Evolutionary conservation across 441 rosid species (phyloP), one percentile per base, ranked within the genome.

Genomic region (Syzygium syzygioides): DNA sequence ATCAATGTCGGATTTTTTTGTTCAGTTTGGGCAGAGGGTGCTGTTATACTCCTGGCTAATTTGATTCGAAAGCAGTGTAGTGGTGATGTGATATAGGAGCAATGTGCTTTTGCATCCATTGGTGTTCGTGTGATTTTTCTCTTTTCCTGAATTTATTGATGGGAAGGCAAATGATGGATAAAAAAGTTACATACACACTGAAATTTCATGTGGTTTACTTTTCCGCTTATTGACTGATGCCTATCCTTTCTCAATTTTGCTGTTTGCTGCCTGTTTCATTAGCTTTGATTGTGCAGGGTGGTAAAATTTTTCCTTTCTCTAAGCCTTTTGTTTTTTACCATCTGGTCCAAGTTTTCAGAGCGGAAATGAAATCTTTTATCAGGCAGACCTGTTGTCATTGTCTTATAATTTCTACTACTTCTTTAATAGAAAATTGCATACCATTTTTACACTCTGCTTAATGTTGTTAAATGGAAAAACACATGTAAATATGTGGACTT

Each of bases 141-240:
- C 11, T 64, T 64, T 64, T 30, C 37, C 2, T 15, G 76, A 64
- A 13, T 14, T 26, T 17, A 4, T 13, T 7, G 13, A 5, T 13
- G 30, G 19, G 87, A 84, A 89, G 91, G 92, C 92, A 91, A 86
- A 85, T 93, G 91, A 91, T 93, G 94, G 32, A 66, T 86, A 45
- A 87, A 91, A 92, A 85, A 11, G 54, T 87, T 89, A 91, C 89
- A 89, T 90, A 89, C 92, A 89, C 90, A 37, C 93, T 87, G 93
- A 92, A 90, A 30, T 80, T 9, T 13, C 48, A 90, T 91, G 91
- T 89, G 71, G 93, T 80, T 86, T 14, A 76, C 14, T 60, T 85
- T 88, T 93, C 90, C 90, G 92, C 92, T 90, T 90, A 88, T 89
- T 89, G 76, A 90, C 92, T 96, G 96, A 95, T 93, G 96, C 93